Evolutionary conservation across 2,329 filamentous ascomycete species (phyloP), one percentile per base, ranked within the genome.

Genomic region (Escovopsis weberi): DNA sequence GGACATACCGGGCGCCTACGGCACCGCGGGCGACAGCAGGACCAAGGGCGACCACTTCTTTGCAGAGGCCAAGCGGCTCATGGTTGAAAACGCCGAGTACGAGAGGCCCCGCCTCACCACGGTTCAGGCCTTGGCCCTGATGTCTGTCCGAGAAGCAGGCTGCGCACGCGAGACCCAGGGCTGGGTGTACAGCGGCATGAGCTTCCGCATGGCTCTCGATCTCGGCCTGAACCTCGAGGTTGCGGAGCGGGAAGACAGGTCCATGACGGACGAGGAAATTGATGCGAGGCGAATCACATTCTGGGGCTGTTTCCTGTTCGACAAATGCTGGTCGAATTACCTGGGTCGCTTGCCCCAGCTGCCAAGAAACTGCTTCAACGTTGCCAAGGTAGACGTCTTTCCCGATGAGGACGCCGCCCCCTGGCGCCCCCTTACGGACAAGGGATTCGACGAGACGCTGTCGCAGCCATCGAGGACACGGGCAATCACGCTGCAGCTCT

Each of bases 281-380:
- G 91, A 98, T 62, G 88, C 87, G 3, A 73, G 91, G 34, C 74
- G 85, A 42, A 81, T 96, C 36, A 96, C 91, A 0, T 96, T 95
- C 56, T 96, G 91, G 91, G 91, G 91, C 6, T 95, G 88, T 59
- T 96, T 91, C 60, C 65, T 94, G n/a, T 94, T 96, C 59, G 91
- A 98, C 66, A 96, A 95, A 70, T 94, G 86, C 60, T 96, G 89
- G 88, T 94, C 88, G 40, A 96, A 95, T 59, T 96, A 96, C 53
- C 74, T 96, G 26, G 89, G 91, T 39, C 81, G 91, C 37, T 70
- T 95, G 47, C 89, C 91, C 10, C 89, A 95, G 59, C 67, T 96
- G 10, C 81, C 85, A 0, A 80, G 77, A 36, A 78, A 78, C 28
- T 83, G 84, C 7, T 83, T 86, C 53, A 94, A 82, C 32, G 85